Evolutionary conservation across 2,329 filamentous ascomycete genomes (phyloP), one percentile per base, ranked within the genome.

Genomic region (Colletotrichum musae): DNA sequence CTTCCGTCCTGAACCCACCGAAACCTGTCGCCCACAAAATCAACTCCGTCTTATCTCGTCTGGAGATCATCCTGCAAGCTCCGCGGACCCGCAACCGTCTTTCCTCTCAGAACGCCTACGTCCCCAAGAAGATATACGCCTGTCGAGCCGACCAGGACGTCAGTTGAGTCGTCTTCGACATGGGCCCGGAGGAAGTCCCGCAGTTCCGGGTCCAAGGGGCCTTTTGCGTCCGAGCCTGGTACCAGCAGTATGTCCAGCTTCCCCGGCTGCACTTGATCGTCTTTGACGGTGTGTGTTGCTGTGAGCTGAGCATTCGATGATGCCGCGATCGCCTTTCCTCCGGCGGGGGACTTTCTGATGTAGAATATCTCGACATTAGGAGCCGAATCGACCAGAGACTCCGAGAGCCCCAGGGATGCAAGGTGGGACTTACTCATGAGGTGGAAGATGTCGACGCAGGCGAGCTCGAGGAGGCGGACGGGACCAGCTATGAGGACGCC

Each of bases 401-500:
- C 48, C 2, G 48, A 28, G 12, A 52, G 48, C 6, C 24, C 48
- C 2, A 52, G 21, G 1, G 48, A 12, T 4, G 21, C 16, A 10
- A 52, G 48, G 12, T 52, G 13, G 16, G 48, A 15, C 24, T 52
- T 52, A 2, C 24, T 12, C 76, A 86, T 81, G 70, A 78, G 78
- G 39, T 78, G 82, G 18, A 88, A 80, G 56, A 87, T 76, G 74
- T 88, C 86, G 58, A 87, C 78, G 54, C 82, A 82, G 6, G 86
- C 85, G 2, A 80, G 72, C 74, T 88, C 87, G 18, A 88, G 82
- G 6, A 86, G 75, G 70, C 88, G 86, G 7, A 80, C 79, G 1
- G 78, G 78, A 2, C 72, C 69, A 2, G 86, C 84, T 58, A 87
- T 77, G 75, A 86, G 87, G 64, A 88, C 84, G 21, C 86, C 86